phyloP scores from a whole-genome alignment of 2,329 filamentous ascomycete genomes.

The Ophiostoma tasmaniense region DNA sequence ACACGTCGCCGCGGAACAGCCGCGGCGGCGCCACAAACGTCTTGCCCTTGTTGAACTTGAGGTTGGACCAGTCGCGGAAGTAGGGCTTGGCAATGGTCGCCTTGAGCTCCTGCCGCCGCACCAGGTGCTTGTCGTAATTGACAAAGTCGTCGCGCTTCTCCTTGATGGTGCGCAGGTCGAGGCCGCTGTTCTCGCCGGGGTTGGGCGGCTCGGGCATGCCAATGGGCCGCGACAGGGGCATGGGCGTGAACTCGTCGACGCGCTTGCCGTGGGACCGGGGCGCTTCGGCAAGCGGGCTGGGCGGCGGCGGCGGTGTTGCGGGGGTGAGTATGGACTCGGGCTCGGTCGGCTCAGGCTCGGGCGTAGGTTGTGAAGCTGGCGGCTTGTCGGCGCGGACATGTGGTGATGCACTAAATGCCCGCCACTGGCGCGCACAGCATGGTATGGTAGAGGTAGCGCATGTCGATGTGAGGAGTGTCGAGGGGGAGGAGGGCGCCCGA shows the following conservation, averaged over 20 bases:
- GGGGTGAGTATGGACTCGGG: background rate
- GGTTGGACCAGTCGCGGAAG: constrained; percentile 89
- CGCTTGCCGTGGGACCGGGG: constrained; percentile 52
- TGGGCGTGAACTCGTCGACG: constrained; percentile 47
- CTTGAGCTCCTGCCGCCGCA: constrained; percentile 67
- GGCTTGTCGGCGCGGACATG: constrained; percentile 19
- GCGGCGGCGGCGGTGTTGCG: constrained; percentile 1
- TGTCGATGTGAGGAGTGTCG: background rate
- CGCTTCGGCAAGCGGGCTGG: constrained; percentile 42
- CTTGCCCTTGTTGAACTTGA: constrained; percentile 77
- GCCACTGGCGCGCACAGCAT: constrained; percentile 46
- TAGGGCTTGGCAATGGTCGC: constrained; percentile 61
- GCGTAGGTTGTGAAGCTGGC: background rate
- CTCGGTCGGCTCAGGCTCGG: background rate
- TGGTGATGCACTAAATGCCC: constrained; percentile 12
- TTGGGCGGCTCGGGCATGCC: constrained; percentile 67
- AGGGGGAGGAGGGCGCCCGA: background rate
- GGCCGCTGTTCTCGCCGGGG: constrained; percentile 72
- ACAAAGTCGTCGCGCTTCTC: constrained; percentile 73
- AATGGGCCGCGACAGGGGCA: constrained; percentile 63
- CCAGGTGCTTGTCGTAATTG: constrained; percentile 75
- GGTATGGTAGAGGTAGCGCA: constrained; percentile 16
- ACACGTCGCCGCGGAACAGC: constrained; percentile 73
- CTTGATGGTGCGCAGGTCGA: constrained; percentile 57
- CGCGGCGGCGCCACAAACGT: constrained; percentile 78